These are phyloP conservation scores for Vaccinium macrocarpon DNA, from an alignment of 148 eudicot genomes.

Conservation along the genomic window DNA sequence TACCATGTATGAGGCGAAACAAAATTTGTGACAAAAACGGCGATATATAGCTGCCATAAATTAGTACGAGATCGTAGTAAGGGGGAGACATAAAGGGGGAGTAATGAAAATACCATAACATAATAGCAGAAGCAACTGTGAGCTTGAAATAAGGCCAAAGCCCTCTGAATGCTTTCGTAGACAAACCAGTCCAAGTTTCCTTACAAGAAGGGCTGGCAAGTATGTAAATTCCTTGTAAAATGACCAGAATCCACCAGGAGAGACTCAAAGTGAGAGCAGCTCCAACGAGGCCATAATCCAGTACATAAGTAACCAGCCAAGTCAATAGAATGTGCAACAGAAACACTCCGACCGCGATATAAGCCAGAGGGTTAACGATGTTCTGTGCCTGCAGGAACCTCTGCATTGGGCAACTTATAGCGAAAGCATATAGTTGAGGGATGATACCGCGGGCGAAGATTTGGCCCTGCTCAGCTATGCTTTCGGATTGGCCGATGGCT, in stretches of 20 bases:
- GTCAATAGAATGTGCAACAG: constrained; percentile 37
- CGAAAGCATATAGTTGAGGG: constrained; percentile 55
- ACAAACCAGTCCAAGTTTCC: constrained; percentile 58
- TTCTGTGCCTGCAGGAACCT: constrained; percentile 62
- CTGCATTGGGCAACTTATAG: constrained; percentile 48
- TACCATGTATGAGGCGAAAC: not conserved
- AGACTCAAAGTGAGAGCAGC: constrained; percentile 49
- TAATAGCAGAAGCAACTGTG: constrained; percentile 56
- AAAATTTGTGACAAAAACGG: not conserved
- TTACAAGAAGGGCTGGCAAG: constrained; percentile 37
- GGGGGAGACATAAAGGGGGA: not conserved
- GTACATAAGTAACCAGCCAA: constrained; percentile 47
- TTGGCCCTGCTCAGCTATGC: constrained; percentile 45
- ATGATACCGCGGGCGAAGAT: constrained; percentile 46
- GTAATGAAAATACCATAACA: constrained; percentile 36
- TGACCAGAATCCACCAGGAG: constrained; percentile 58
- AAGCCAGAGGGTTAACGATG: constrained; percentile 66
- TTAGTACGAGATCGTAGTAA: too few species aligned
- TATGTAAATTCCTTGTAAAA: constrained; percentile 41
- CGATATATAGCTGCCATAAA: not conserved
- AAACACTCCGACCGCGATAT: constrained; percentile 50
- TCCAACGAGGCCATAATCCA: constrained; percentile 47
- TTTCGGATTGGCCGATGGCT: constrained; percentile 43
- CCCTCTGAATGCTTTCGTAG: constrained; percentile 37
- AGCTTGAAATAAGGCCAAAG: constrained; percentile 64